These are phyloP conservation scores for Ophiostoma sp. DNA, from an alignment of 2,329 filamentous ascomycete genomes.

Conservation along the genomic window DNA sequence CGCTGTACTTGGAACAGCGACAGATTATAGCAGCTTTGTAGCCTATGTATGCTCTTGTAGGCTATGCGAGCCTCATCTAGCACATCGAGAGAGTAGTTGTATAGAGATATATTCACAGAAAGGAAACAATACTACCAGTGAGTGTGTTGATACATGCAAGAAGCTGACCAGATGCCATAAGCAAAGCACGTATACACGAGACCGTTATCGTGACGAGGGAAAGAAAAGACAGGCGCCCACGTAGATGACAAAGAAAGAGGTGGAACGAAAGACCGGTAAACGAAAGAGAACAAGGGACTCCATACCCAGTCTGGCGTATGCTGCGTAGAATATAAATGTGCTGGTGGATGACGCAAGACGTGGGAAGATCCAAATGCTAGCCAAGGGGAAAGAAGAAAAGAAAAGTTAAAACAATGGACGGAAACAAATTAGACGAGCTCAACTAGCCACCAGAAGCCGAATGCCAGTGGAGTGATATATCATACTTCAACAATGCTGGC, in stretches of 20 bases:
- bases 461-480: neutral
- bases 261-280: neutral
- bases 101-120: too few species aligned
- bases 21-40: neutral
- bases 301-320: neutral
- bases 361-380: neutral
- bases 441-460: too few species aligned
- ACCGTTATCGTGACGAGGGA: neutral
- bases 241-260: neutral
- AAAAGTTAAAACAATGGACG: neutral
- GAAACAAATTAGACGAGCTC: too few species aligned
- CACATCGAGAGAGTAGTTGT: too few species aligned
- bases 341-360: neutral
- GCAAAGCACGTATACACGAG: neutral
- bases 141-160: neutral
- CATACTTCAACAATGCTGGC: conserved; percentile 2
- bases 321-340: neutral
- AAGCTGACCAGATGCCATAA: neutral
- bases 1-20: neutral
- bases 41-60: too few species aligned
- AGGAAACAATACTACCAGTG: neutral
- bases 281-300: neutral
- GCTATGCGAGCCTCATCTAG: too few species aligned
- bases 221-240: too few species aligned
- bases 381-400: neutral